A percentile compares a stretch with the other conserved stretches of the same genome.
Evolutionary conservation across 345 rosid genomes (phyloP).

Genomic region (Isatis tinctoria): DNA sequence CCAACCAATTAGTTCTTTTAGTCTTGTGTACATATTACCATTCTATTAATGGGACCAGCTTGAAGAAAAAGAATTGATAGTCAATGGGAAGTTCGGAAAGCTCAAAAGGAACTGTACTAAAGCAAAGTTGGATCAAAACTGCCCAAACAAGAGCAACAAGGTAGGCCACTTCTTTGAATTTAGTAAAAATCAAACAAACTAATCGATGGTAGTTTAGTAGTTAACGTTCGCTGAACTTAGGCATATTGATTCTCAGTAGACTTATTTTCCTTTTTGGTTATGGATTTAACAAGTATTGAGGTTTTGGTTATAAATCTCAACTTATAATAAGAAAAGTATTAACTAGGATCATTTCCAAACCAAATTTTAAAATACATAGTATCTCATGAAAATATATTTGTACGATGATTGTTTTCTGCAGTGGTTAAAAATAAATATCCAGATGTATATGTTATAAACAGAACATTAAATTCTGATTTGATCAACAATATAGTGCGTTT

Average conservation of each 20-base stretch:
- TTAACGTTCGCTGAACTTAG: neutral
- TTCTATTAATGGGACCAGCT: neutral
- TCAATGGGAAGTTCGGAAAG: conserved; percentile 17
- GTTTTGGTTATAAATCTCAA: neutral
- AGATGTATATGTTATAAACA: neutral
- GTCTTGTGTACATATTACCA: neutral
- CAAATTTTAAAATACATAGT: neutral
- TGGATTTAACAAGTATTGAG: neutral
- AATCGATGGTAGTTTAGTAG: neutral
- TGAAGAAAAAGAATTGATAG: neutral
- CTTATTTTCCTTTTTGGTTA: neutral
- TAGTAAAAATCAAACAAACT: neutral
- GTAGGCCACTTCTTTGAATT: neutral
- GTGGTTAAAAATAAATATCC: too few relatives aligned
- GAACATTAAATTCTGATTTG: neutral
- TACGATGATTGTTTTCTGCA: neutral
- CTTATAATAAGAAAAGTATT: neutral
- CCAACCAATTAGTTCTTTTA: neutral
- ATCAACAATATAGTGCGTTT: neutral
- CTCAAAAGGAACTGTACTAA: conserved; percentile 20
- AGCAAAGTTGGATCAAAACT: conserved; percentile 8
- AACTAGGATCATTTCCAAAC: neutral
- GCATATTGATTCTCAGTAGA: neutral
- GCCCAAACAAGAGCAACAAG: conserved; percentile 10
- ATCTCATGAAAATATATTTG: neutral